A percentile compares a stretch with the other conserved stretches of the same genome.
Conservation (phyloP, 1,139 yeast species). For the Saccharomycopsis hybrid region DNA sequence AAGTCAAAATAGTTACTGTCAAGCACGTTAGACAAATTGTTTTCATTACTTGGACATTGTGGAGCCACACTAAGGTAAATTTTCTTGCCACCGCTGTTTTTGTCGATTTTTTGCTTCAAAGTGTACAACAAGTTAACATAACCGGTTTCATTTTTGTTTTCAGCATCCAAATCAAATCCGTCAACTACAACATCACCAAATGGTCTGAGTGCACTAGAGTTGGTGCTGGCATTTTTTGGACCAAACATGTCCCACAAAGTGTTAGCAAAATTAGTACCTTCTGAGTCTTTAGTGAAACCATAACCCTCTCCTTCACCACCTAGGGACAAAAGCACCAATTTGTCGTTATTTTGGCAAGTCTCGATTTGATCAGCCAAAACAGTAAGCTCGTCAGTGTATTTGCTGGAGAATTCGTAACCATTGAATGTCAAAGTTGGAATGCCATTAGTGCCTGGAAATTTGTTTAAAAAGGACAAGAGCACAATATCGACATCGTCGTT, state of each 20-base stretch:
- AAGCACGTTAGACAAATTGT: slow-evolving; percentile 65
- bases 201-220: slow-evolving; percentile 35
- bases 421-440: slow-evolving; percentile 58
- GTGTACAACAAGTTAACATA: slow-evolving; percentile 53
- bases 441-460: slow-evolving; percentile 44
- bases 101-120: slow-evolving; percentile 47
- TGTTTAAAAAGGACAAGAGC: slow-evolving; percentile 60
- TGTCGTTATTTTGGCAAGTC: slow-evolving; percentile 59
- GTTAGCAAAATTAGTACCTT: slow-evolving; percentile 43
- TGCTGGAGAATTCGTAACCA: slow-evolving; percentile 29
- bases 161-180: slow-evolving; percentile 21
- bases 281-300: slow-evolving; percentile 39
- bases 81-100: slow-evolving; percentile 44
- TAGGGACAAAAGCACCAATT: slow-evolving; percentile 56
- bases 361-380: slow-evolving; percentile 41
- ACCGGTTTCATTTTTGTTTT: slow-evolving; percentile 38
- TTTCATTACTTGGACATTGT: slow-evolving; percentile 91
- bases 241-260: slow-evolving; percentile 53
- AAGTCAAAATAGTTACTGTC: slow-evolving; percentile 64
- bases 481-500: slow-evolving; percentile 64
- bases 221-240: slow-evolving; percentile 37
- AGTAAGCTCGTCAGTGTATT: slow-evolving; percentile 8
- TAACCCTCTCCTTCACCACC: slow-evolving; percentile 70
- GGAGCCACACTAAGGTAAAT: slow-evolving; percentile 92
- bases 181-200: slow-evolving; percentile 35